Conservation (phyloP, 257 asterid genomes). For the Agastache rugosa region DNA sequence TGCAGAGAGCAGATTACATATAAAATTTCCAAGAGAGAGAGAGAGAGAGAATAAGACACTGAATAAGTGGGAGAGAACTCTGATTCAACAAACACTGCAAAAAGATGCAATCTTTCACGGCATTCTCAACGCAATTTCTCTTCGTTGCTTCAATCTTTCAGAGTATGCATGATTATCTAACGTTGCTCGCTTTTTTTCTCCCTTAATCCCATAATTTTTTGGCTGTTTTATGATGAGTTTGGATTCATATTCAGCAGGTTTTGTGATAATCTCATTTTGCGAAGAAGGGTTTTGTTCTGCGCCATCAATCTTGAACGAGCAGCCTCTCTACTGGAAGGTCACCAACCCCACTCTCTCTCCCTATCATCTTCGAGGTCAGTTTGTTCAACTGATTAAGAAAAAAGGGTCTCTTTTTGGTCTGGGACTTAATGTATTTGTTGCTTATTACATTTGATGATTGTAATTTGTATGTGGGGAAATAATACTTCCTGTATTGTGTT, state of each 20-base stretch:
- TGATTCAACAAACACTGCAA: slow-evolving; percentile 31
- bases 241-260: slow-evolving; percentile 46
- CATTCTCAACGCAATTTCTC: slow-evolving; percentile 38
- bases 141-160: slow-evolving; percentile 35
- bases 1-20: slow-evolving; percentile 17
- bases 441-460: background rate
- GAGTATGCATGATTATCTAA: slow-evolving; percentile 39
- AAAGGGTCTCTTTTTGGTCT: background rate
- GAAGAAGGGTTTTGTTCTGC: slow-evolving; percentile 82
- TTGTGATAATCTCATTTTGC: slow-evolving; percentile 42
- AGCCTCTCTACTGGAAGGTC: slow-evolving; percentile 85
- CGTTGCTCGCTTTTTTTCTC: background rate
- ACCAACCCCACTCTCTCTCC: slow-evolving; percentile 93
- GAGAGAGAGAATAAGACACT: slow-evolving; percentile 12
- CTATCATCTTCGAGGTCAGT: slow-evolving; percentile 80
- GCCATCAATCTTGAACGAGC: slow-evolving; percentile 57
- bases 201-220: slow-evolving; percentile 3
- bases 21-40: background rate
- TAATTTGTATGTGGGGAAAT: slow-evolving; percentile 1
- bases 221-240: slow-evolving; percentile 19
- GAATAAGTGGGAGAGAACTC: slow-evolving; percentile 9
- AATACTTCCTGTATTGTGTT: background rate
- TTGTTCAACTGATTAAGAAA: background rate
- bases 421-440: background rate
- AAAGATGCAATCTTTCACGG: slow-evolving; percentile 60